Base-by-base conservation (phyloP, 1,139 yeast species). In the Diutina catenulata region DNA sequence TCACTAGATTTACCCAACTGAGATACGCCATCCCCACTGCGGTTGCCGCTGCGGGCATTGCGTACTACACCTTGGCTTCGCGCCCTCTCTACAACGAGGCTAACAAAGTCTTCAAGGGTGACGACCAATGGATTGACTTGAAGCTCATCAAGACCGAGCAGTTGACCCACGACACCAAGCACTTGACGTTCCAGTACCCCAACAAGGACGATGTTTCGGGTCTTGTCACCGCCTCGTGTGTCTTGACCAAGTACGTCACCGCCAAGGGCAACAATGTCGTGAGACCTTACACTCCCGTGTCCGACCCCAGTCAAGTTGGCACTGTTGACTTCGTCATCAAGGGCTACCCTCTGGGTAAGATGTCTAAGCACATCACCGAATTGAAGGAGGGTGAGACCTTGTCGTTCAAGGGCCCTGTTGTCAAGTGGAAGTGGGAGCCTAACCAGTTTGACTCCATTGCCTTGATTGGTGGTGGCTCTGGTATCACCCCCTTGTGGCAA, bases 251-350 rank as follows among this genome's bases (percentile, higher is more conserved):
- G 66, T 86, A 66, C 48, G 82, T 80, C 41, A 80, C 91, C 41
- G 73, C 76, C 43, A 86, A 86, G 65, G 97, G 96, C 48, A 76
- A 68, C 62, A 78, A 80, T 52, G 95, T 91, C 42, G 70, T 93
- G 47, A 81, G 99, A 67, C 98, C 99, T 36, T 93, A 93, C 70
- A 93, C 99, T 28, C 98, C 99, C 42, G 70, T 80, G 40, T 73
- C 84, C 26, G 86, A 81, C 51, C 66, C 72, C 40, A 76, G 75
- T 40, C 68, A 70, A 44, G 70, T 70, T 57, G 98, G 98, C 39
- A 58, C 71, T 41, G 68, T 93, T 52, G 87, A 84, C 45, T 74
- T 93, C 49, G 74, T 88, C 45, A 68, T 93, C 59, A 93, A 93
- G 72, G 75, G 70, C 46, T 93, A 93, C 64, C 82, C 78, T 38